These are phyloP conservation scores for Pinus tabuliformis DNA, from an alignment of 75 land plant species.

Conservation along the genomic window DNA sequence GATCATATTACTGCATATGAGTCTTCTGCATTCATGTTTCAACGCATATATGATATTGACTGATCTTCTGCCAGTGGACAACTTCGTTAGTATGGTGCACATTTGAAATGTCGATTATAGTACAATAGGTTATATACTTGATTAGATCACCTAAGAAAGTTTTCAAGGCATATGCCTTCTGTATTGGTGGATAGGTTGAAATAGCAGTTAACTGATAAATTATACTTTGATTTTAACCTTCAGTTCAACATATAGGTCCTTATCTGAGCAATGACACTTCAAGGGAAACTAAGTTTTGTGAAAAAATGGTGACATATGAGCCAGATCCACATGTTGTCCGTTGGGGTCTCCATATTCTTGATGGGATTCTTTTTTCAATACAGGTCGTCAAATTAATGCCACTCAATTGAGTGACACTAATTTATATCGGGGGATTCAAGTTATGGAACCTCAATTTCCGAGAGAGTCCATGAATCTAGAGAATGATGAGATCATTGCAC, in stretches of 20 bases:
- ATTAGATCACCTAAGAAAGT: background rate
- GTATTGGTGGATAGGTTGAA: background rate
- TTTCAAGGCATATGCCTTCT: background rate
- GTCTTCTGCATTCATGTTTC: background rate
- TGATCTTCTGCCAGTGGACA: background rate
- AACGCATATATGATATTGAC: background rate
- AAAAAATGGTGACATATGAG: conserved; percentile 48
- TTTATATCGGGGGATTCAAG: conserved; percentile 17
- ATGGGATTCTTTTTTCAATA: conserved; percentile 29
- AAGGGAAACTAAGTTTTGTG: background rate
- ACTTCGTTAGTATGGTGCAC: background rate
- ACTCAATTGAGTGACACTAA: conserved; percentile 16
- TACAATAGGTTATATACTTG: background rate
- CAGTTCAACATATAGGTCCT: background rate
- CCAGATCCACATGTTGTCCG: conserved; percentile 62
- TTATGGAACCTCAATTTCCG: conserved; percentile 17
- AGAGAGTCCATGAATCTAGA: conserved; percentile 20
- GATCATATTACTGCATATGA: background rate
- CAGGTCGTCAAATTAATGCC: conserved; percentile 15
- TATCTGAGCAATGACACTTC: background rate
- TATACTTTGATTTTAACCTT: too few relatives aligned
- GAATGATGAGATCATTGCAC: conserved; percentile 77
- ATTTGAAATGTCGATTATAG: background rate
- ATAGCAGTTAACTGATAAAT: conserved; percentile 1
- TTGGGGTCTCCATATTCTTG: conserved; percentile 70